These are phyloP conservation scores for Spathaspora boniae DNA, from an alignment of 805 yeast genomes.

Conservation along the genomic window DNA sequence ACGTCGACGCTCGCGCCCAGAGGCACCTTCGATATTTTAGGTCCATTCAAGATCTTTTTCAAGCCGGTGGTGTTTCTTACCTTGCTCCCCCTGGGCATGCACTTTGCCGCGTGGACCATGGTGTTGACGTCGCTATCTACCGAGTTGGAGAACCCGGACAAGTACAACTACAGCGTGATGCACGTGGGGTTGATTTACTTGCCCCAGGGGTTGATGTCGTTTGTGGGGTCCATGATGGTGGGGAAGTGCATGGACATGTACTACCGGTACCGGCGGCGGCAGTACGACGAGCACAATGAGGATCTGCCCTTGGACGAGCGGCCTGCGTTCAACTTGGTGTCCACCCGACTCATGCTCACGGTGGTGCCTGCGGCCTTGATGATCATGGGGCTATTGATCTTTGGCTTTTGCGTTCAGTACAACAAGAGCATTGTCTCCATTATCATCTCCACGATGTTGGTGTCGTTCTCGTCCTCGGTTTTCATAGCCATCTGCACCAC, in stretches of 20 bases:
- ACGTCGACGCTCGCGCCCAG: slow-evolving; percentile 13
- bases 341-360: slow-evolving; percentile 48
- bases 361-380: slow-evolving; percentile 37
- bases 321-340: slow-evolving; percentile 51
- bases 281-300: slow-evolving; percentile 16
- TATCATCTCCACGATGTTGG: slow-evolving; percentile 53
- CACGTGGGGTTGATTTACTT: slow-evolving; percentile 70
- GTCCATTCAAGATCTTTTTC: slow-evolving; percentile 41
- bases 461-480: slow-evolving; percentile 57
- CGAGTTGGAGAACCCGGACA: slow-evolving; percentile 39
- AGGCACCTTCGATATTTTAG: slow-evolving; percentile 21
- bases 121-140: slow-evolving; percentile 64
- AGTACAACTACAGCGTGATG: slow-evolving; percentile 49
- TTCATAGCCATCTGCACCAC: slow-evolving; percentile 60
- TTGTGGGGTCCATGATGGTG: slow-evolving; percentile 54
- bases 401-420: slow-evolving; percentile 70
- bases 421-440: slow-evolving; percentile 50
- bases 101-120: slow-evolving; percentile 69
- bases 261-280: slow-evolving; percentile 33
- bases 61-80: slow-evolving; percentile 44
- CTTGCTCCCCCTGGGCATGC: slow-evolving; percentile 56
- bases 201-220: slow-evolving; percentile 68
- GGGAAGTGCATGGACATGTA: slow-evolving; percentile 57
- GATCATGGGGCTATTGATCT: slow-evolving; percentile 26
- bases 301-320: slow-evolving; percentile 15